Evolutionary conservation across 2,329 filamentous ascomycete species (phyloP).

Genomic region (Aspergillus sp.): DNA sequence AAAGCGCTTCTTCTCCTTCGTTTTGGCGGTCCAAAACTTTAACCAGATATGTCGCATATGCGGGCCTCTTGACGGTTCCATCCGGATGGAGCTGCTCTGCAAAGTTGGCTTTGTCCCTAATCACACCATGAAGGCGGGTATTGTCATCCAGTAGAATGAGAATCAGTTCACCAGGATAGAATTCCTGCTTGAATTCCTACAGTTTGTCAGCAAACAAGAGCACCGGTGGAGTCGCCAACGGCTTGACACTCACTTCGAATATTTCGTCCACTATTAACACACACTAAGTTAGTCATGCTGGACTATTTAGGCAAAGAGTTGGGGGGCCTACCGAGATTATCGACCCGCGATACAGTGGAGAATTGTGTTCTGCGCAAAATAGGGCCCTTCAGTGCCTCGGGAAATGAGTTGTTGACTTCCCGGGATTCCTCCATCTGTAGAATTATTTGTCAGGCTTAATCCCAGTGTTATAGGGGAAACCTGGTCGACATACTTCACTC

Average conservation of each 20-base stretch:
- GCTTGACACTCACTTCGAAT: slow-evolving; percentile 43
- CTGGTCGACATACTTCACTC: slow-evolving; percentile 70
- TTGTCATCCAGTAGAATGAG: slow-evolving; percentile 69
- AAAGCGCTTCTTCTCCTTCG: slow-evolving; percentile 76
- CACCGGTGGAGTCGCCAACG: not conserved
- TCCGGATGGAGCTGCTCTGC: slow-evolving; percentile 60
- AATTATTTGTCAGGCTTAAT: slow-evolving; percentile 5
- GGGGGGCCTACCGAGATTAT: slow-evolving; percentile 63
- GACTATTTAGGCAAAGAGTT: not conserved
- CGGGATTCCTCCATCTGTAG: slow-evolving; percentile 71
- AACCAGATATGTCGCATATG: slow-evolving; percentile 79
- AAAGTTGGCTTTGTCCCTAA: slow-evolving; percentile 83
- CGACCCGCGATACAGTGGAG: slow-evolving; percentile 82
- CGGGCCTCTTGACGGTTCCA: slow-evolving; percentile 64
- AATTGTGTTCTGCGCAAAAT: slow-evolving; percentile 90
- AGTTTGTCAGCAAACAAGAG: slow-evolving; percentile 12
- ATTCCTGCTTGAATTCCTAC: slow-evolving; percentile 78
- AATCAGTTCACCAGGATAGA: slow-evolving; percentile 85
- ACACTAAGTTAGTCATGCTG: slow-evolving; percentile 21
- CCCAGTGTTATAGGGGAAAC: not conserved
- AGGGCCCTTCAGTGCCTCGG: slow-evolving; percentile 85
- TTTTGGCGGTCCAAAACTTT: slow-evolving; percentile 66
- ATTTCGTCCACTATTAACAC: slow-evolving; percentile 47
- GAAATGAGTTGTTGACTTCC: slow-evolving; percentile 89
- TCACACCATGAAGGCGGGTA: slow-evolving; percentile 69